Conservation (phyloP, 768 basidiomycete species). For the Suillus sp. region DNA sequence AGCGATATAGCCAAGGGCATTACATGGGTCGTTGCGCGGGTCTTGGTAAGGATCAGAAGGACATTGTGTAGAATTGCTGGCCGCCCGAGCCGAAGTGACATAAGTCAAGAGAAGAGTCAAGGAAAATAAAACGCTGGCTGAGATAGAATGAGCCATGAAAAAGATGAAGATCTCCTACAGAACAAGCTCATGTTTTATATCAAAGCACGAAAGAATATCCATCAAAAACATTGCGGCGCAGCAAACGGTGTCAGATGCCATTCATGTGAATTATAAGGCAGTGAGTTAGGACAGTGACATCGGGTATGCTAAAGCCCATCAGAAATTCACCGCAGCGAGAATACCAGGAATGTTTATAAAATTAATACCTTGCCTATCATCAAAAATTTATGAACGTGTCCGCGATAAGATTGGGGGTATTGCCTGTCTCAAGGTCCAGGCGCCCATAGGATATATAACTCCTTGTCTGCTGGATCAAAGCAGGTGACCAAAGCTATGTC, state of each 20-base stretch:
- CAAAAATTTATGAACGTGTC: background rate
- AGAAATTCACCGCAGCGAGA: background rate
- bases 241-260: background rate
- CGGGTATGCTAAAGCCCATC: background rate
- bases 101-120: constrained; percentile 9
- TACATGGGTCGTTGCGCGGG: constrained; percentile 54
- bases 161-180: background rate
- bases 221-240: background rate
- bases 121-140: background rate
- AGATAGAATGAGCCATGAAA: background rate
- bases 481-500: constrained; percentile 70
- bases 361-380: background rate
- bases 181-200: background rate
- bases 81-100: constrained; percentile 6
- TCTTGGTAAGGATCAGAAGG: constrained; percentile 47
- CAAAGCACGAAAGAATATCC: background rate
- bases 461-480: constrained; percentile 76
- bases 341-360: background rate
- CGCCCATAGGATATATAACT: constrained; percentile 79
- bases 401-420: background rate
- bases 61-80: constrained; percentile 7
- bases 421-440: constrained; percentile 31
- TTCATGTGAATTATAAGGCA: background rate
- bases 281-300: background rate
- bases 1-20: constrained; percentile 57